Conservation (phyloP, 257 asterid genomes). For the Knoxia roxburghii region DNA sequence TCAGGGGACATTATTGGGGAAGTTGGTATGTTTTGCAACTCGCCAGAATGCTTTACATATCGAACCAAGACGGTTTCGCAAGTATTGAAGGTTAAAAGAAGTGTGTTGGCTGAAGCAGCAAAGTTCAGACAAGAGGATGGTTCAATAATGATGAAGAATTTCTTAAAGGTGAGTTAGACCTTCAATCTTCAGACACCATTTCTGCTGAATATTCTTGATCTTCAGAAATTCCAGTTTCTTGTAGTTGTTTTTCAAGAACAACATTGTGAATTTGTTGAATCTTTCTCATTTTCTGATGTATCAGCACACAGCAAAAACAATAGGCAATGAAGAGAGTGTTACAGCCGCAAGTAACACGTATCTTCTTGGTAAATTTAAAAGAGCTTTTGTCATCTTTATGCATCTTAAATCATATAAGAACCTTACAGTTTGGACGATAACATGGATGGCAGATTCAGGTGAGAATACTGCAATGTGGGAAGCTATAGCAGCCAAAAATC, state of each 20-base stretch:
- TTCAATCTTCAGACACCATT: no score
- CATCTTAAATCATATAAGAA: no score
- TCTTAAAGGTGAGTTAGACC: constrained; percentile 62
- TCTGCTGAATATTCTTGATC: no score
- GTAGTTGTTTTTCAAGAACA: no score
- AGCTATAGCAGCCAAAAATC: constrained; percentile 57
- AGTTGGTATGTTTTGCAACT: constrained; percentile 64
- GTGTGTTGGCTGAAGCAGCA: constrained; percentile 50
- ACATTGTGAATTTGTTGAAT: no score
- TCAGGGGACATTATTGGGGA: constrained; percentile 81
- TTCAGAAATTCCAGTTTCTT: no score
- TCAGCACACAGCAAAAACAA: constrained; percentile 76
- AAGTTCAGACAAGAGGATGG: constrained; percentile 61
- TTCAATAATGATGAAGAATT: constrained; percentile 58
- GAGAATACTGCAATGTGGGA: constrained; percentile 84
- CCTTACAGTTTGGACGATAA: not conserved
- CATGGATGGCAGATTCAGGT: constrained; percentile 37
- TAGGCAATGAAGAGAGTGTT: constrained; percentile 79
- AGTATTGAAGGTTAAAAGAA: constrained; percentile 62
- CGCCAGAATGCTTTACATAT: constrained; percentile 66
- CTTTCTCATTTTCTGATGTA: constrained; percentile 2
- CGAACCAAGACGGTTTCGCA: constrained; percentile 82
- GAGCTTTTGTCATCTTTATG: no score
- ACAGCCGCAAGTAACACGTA: constrained; percentile 58
- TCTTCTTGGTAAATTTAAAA: constrained; percentile 61